phyloP scores from a whole-genome alignment of 1,284 basidiomycete genomes.

The Ganoderma meredithae region DNA sequence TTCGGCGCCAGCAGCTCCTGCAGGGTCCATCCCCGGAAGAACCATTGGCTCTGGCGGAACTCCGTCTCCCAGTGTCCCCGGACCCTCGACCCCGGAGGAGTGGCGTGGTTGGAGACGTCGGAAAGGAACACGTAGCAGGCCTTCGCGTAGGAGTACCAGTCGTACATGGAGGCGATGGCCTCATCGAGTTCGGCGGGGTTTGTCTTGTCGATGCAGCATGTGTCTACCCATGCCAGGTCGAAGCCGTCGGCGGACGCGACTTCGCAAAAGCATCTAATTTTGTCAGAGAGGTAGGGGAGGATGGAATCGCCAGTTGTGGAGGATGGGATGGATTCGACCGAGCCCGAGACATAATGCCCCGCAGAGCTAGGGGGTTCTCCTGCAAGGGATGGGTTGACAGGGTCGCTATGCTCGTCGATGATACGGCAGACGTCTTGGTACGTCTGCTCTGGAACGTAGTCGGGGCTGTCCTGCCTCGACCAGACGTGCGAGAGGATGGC shows the following conservation, averaged over 20 bases:
- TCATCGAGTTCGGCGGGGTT: slow-evolving; percentile 3
- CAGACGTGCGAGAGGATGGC: slow-evolving; percentile 16
- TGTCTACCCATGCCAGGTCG: slow-evolving; percentile 6
- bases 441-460: slow-evolving; percentile 1
- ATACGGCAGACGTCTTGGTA: slow-evolving; percentile 8
- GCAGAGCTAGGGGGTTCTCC: not conserved
- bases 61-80: not conserved
- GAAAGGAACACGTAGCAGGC: slow-evolving; percentile 11
- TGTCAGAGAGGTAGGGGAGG: not conserved
- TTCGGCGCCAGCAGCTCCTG: slow-evolving; percentile 12
- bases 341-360: not conserved
- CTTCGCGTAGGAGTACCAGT: slow-evolving; percentile 4
- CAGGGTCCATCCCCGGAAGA: slow-evolving; percentile 1
- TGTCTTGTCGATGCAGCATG: slow-evolving; percentile 6
- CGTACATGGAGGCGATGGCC: slow-evolving; percentile 10
- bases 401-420: not conserved
- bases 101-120: slow-evolving; percentile 2
- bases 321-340: not conserved
- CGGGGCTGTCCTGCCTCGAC: not conserved
- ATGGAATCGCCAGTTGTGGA: not conserved
- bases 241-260: slow-evolving; percentile 1
- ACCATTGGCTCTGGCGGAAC: slow-evolving; percentile 7
- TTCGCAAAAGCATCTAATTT: not conserved
- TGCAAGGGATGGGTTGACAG: not conserved
- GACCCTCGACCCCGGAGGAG: not conserved